Base-by-base conservation (phyloP, 2,329 filamentous ascomycete species). In the Monilinia laxa region DNA sequence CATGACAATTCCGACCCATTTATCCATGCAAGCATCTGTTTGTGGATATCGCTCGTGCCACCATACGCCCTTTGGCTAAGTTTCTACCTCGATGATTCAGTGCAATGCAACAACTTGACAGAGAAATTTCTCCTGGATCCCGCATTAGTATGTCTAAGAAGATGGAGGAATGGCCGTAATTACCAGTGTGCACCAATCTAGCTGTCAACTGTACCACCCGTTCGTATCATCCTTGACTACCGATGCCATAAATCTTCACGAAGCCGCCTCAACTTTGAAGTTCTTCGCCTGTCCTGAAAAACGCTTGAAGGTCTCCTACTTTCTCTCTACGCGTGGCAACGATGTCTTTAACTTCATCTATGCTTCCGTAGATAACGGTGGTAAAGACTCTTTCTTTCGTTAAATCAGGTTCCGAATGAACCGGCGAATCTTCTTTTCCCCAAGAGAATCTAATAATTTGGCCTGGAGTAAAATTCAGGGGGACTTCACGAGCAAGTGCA, bases 361-460 rank as follows among this genome's bases (percentile, higher is more conserved):
- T 14, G 23, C 10, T 51, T 25, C 58, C 58, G 38, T 40, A 62
- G 5, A 62, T 38, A 20, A 31, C 51, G 4, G 64, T 58, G 4
- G 62, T 14, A 23, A 68, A 68, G 7, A 68, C 52, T 23, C 67
- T 47, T 9, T 68, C 64, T 5, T 23, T 4, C 14, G 20, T 20
- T 7, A 67, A 28, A 49, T 68, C 23, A n/a, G 67, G 67, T 40
- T 68, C 67, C 1, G 64, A 67, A n/a, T 68, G 67, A 2, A 68
- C 53, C 4, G 67, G 67, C 20, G 38, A 52, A 14, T 67, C 67
- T 9, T 64, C 42, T 5, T 42, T 10, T 2, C 67, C 67, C 64
- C 64, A 68, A 9, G 56, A 63, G 25, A 68, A 68, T 6, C 64
- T 23, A 42, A 68, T 55, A 1, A 68, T 54, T 45, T 64, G 42